Evolutionary conservation across 2,329 filamentous ascomycete species (phyloP).

Genomic region (Fusarium sp.): DNA sequence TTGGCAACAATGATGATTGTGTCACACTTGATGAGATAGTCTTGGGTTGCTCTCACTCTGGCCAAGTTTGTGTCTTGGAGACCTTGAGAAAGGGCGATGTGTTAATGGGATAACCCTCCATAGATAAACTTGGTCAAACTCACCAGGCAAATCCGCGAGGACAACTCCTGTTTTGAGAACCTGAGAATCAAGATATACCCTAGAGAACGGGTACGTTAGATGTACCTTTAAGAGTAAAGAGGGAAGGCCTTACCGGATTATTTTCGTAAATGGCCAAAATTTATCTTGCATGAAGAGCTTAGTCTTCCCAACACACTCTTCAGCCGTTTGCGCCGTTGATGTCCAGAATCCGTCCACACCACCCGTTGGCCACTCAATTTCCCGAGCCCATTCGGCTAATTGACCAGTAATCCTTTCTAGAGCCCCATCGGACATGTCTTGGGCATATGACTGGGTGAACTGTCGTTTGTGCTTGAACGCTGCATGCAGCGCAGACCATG

Average conservation of each 20-base stretch:
- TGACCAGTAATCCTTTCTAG: conserved; percentile 41
- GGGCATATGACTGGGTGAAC: conserved; percentile 42
- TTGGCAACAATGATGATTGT: conserved; percentile 52
- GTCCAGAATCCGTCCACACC: conserved; percentile 46
- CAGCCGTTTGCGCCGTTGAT: conserved; percentile 47
- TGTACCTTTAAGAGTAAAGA: accelerated
- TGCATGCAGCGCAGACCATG: conserved; percentile 56
- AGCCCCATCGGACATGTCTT: conserved; percentile 48
- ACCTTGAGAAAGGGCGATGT: conserved; percentile 1
- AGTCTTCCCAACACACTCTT: conserved; percentile 49
- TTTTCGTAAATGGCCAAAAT: conserved; percentile 54
- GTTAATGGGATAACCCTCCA: background rate
- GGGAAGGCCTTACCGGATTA: conserved; percentile 47
- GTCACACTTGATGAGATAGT: conserved; percentile 52
- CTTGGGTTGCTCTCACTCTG: conserved; percentile 51
- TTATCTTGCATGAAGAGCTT: conserved; percentile 51
- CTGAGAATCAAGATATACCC: conserved; percentile 50
- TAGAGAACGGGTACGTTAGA: conserved; percentile 4
- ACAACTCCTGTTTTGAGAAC: conserved; percentile 52
- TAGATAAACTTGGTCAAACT: conserved; percentile 5
- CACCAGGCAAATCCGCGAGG: conserved; percentile 53
- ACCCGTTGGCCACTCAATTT: conserved; percentile 50
- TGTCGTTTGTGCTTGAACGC: conserved; percentile 49
- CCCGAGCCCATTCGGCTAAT: conserved; percentile 47
- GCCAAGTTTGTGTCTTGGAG: conserved; percentile 54